Evolutionary conservation across 1,284 basidiomycete genomes (phyloP), one percentile per base, ranked within the genome.

Genomic region (Ganoderma sp.): DNA sequence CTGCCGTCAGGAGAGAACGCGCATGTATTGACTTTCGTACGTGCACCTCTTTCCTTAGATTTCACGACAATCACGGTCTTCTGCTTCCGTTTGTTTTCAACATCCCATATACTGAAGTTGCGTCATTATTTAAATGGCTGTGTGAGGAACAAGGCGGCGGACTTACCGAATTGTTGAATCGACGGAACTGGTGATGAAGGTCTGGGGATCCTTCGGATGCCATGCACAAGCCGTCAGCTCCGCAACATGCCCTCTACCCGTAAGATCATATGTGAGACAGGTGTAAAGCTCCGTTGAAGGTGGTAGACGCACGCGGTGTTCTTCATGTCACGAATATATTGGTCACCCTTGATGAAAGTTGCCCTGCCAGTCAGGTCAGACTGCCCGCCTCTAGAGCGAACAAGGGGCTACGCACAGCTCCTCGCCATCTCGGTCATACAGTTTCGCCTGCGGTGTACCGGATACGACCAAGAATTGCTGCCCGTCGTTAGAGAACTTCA

Each of bases 271-370:
- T 32, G 22, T 60, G 25, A 60, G 41, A 8, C 15, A 28, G 39
- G 12, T 22, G 58, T 2, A 42, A 54, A 62, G 64, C 63, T 58
- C 56, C 48, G 50, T 34, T 66, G 62, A 52, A 58, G n/a, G 65
- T n/a, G 62, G 57, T 25, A 73, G 74, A 96, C 95, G 88, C 86
- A 68, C 78, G 77, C 71, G 37, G 98, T 99, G 77, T 98, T 92
- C 79, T 96, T 95, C 95, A 99, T 98, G 81, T 99, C 98, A 65
- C 98, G 90, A 75, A 99, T 93, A 78, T 99, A 99, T 71, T 94
- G 94, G 81, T 99, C 98, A 43, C 98, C 98, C 82, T 99, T 98
- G 78, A 94, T 85, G 78, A 89, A 98, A 73, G 93, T 92, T 69
- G 90, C 90, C 78, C 94, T 96, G 78, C 64, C 69, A 77, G 82